Conservation (phyloP, 352 stramenopile species). For the Phytophthora macrochlamydospora region DNA sequence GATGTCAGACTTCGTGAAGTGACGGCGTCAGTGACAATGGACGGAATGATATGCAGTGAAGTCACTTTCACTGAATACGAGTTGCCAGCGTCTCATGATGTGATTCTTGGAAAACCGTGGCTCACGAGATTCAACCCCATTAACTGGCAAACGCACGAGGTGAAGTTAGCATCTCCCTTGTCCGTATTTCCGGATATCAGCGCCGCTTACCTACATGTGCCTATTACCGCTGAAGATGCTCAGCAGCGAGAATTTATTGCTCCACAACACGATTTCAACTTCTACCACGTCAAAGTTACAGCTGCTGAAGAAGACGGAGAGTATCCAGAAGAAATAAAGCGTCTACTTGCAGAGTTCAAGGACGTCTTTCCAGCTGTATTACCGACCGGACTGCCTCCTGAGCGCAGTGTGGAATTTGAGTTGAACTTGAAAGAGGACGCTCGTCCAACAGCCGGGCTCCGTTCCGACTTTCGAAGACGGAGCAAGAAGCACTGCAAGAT, state of each 20-base stretch:
- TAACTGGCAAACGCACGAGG: slow-evolving; percentile 15
- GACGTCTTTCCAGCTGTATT: not conserved
- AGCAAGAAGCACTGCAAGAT: not conserved
- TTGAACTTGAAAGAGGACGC: not conserved
- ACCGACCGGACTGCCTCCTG: not conserved
- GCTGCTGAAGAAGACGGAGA: not conserved
- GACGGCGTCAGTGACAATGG: not conserved
- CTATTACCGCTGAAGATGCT: not conserved
- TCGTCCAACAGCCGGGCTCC: not conserved
- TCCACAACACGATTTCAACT: not conserved
- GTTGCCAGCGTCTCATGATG: slow-evolving; percentile 4
- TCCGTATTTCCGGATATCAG: not conserved
- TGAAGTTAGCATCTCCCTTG: not conserved
- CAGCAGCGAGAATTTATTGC: not conserved
- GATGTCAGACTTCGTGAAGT: slow-evolving; percentile 2
- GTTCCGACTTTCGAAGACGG: not conserved
- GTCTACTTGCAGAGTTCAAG: not conserved
- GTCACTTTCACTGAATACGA: slow-evolving; percentile 11
- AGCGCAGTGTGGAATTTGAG: not conserved
- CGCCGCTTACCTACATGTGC: not conserved
- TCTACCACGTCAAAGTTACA: not conserved
- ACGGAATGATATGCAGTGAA: not conserved
- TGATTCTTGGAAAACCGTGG: slow-evolving; percentile 23
- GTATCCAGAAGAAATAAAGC: not conserved
- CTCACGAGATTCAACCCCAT: slow-evolving; percentile 13